phyloP scores from a whole-genome alignment of 2,329 filamentous ascomycete genomes.

The Epichloe gansuensis region DNA sequence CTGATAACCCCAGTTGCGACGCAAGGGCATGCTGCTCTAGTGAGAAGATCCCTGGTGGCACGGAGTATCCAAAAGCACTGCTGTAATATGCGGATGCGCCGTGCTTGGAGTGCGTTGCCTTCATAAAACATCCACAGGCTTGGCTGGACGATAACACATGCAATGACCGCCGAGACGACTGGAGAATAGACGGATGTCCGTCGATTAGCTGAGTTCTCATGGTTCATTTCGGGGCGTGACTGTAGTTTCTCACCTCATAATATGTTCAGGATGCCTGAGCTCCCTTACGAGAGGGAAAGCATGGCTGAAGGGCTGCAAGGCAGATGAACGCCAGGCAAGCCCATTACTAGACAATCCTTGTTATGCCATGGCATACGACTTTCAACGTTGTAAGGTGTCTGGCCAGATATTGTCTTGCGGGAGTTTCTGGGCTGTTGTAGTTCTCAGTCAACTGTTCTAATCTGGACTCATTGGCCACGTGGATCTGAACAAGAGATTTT shows the following conservation, averaged over 20 bases:
- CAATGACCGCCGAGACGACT: slow-evolving; percentile 60
- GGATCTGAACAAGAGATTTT: no score
- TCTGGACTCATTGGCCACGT: background rate
- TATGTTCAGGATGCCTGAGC: slow-evolving; percentile 58
- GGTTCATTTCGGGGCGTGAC: background rate
- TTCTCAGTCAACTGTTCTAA: slow-evolving; percentile 55
- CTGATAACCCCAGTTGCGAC: slow-evolving; percentile 62
- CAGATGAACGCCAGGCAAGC: slow-evolving; percentile 67
- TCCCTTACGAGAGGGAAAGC: slow-evolving; percentile 46
- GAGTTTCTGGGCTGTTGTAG: slow-evolving; percentile 64
- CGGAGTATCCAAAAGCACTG: slow-evolving; percentile 63
- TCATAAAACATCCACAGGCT: slow-evolving; percentile 71
- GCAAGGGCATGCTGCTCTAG: slow-evolving; percentile 23
- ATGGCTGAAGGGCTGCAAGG: slow-evolving; percentile 47
- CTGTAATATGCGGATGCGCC: slow-evolving; percentile 62
- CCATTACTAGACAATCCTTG: slow-evolving; percentile 46
- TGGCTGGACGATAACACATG: slow-evolving; percentile 47
- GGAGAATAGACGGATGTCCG: background rate
- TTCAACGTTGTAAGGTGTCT: background rate
- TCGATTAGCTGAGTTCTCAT: background rate
- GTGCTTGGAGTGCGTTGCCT: slow-evolving; percentile 71
- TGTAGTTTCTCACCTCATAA: slow-evolving; percentile 40
- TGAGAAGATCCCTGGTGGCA: slow-evolving; percentile 61
- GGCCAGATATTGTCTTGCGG: slow-evolving; percentile 24
- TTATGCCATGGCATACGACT: no score